phyloP scores from a whole-genome alignment of 106 monocot genomes.

The Allium sativum region DNA sequence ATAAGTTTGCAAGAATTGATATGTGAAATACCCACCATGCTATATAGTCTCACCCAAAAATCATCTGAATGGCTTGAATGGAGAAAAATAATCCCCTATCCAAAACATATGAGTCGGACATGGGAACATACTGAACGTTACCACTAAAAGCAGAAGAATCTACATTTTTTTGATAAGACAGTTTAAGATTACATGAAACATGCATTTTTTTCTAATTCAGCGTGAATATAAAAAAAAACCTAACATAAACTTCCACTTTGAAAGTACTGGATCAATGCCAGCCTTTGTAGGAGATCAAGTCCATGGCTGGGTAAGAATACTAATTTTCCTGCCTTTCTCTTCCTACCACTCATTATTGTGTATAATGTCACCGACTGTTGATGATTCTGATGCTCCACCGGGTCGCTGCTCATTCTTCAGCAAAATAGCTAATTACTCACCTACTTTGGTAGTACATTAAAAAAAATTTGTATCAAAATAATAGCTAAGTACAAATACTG shows the following conservation, averaged over 20 bases:
- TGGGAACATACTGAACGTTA: slow-evolving; percentile 60
- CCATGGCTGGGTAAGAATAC: slow-evolving; percentile 79
- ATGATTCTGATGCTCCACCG: too few species aligned
- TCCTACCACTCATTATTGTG: too few species aligned
- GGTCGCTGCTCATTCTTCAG: too few species aligned
- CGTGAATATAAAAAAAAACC: slow-evolving; percentile 25
- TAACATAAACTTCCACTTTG: slow-evolving; percentile 80
- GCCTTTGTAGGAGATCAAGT: slow-evolving; percentile 89
- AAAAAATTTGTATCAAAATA: too few species aligned
- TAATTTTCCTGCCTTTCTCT: too few species aligned
- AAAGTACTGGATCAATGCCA: slow-evolving; percentile 49
- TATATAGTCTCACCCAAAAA: background rate
- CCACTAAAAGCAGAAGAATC: slow-evolving; percentile 68
- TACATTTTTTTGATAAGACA: slow-evolving; percentile 45
- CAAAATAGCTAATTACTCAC: too few species aligned
- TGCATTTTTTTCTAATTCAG: background rate
- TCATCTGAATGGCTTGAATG: slow-evolving; percentile 93
- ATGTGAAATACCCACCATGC: too few species aligned
- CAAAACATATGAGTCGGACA: slow-evolving; percentile 86
- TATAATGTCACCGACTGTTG: too few species aligned
- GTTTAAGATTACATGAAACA: slow-evolving; percentile 9
- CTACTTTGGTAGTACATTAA: too few species aligned
- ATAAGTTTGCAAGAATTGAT: background rate
- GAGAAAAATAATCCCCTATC: slow-evolving; percentile 93
- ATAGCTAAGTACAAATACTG: too few species aligned